Evolutionary conservation across 2,329 filamentous ascomycete genomes (phyloP), one percentile per base, ranked within the genome.

Genomic region (Botrytis fabae): DNA sequence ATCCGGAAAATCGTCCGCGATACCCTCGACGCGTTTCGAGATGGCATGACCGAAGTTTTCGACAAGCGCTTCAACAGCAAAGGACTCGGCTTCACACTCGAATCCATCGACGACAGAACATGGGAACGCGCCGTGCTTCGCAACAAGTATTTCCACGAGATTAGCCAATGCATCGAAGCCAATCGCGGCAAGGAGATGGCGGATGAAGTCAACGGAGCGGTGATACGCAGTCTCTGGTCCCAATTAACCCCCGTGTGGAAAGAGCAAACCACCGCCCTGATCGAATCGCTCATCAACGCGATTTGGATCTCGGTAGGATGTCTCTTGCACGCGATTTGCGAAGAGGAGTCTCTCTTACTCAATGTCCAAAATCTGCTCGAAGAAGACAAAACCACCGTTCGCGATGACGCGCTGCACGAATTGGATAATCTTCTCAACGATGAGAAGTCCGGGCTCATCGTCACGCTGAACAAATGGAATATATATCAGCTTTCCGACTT

Each of bases 1-100:
- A 48, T 70, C 4, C 54, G 69, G 1, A 70, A 63, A 42, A 70
- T 70, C 4, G 42, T 70, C 2, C 69, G 69, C 4, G 69, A 70
- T 40, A 46, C 59, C 28, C 44, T 70, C 1, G 59, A 70, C 1
- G 32, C 42, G 1, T 70, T 70, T 22, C 63, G 59, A 18, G 69
- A 70, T 63, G 9, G 10, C 2, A 70, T 70, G 69, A n/a, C 22
- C 1, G 10, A 6, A 7, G 59, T 63, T 16, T 70, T n/a, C 8
- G 32, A 70, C 1, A 22, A 63, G 4, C 69, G 59, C 1, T 70
- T 70, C 69, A 40, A 63, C 28, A 38, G 9, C 14, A 38, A 51
- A 20, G 16, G 48, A 25, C 69, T 42, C 2, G 69, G 22, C 0
- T 70, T 70, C 48, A 14, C 16, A 5, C 18, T 70, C 5, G 35